Conservation (phyloP, 2,329 filamentous ascomycete genomes). For the Sarocladiaceae sp. region DNA sequence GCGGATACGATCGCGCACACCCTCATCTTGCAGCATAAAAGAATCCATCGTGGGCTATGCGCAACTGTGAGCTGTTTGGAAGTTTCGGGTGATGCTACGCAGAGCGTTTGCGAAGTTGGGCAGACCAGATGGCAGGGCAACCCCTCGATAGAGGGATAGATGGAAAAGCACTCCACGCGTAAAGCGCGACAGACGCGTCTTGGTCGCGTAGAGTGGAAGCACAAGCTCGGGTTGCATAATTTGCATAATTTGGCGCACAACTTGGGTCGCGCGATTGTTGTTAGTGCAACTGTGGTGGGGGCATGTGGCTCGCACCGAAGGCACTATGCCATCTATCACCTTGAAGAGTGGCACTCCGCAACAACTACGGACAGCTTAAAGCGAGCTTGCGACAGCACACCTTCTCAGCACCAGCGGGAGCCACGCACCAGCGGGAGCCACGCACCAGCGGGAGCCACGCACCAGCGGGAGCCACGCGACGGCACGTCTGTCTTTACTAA, state of each 20-base stretch:
- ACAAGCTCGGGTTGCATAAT: not conserved
- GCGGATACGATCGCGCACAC: conserved; percentile 76
- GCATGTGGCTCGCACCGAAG: not conserved
- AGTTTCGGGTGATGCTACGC: conserved; percentile 8
- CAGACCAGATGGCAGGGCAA: not conserved
- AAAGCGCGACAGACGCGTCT: not conserved
- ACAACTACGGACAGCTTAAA: not conserved
- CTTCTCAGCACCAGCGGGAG: not conserved
- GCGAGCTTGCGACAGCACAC: not conserved
- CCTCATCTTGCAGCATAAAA: conserved; percentile 77
- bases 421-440: too few species aligned
- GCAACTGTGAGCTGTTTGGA: conserved; percentile 1
- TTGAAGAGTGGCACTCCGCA: not conserved
- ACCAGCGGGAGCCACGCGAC: too few species aligned
- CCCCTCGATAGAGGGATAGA: conserved; percentile 1
- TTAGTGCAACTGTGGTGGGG: not conserved
- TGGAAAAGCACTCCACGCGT: not conserved
- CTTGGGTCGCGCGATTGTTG: not conserved
- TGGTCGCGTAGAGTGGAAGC: conserved; percentile 10
- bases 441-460: too few species aligned
- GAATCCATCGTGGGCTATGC: conserved; percentile 58
- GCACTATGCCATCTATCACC: too few species aligned
- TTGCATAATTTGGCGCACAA: not conserved
- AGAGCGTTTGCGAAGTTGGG: conserved; percentile 1
- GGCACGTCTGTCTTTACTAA: too few species aligned